These are phyloP conservation scores for Tulasnella sp. DNA, from an alignment of 768 basidiomycete species.

Conservation along the genomic window DNA sequence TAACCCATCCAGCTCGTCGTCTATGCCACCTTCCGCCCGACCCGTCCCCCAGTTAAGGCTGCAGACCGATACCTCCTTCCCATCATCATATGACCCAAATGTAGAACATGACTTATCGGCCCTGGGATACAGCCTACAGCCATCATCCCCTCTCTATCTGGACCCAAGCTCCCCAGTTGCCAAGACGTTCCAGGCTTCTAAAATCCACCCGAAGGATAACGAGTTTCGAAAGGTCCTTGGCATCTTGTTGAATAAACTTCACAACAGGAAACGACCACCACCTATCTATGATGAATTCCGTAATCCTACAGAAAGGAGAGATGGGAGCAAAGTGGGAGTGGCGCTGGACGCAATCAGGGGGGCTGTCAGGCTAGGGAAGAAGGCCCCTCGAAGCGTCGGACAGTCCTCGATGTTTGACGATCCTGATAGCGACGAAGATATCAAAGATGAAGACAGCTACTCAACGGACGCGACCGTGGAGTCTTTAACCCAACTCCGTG, in stretches of 20 bases:
- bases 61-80: not conserved
- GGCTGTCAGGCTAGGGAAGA: conserved; percentile 26
- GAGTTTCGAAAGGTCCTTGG: conserved; percentile 63
- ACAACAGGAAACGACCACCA: conserved; percentile 44
- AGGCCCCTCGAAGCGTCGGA: conserved; percentile 20
- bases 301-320: conserved; percentile 22
- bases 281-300: conserved; percentile 38
- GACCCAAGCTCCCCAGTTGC: conserved; percentile 2
- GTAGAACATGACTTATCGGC: not conserved
- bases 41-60: conserved; percentile 1
- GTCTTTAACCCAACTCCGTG: conserved; percentile 51
- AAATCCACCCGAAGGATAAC: conserved; percentile 31
- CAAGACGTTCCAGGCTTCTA: not conserved
- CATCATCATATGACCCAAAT: not conserved
- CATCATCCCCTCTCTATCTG: not conserved
- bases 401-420: conserved; percentile 27
- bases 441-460: conserved; percentile 33
- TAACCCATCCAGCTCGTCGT: too few species aligned
- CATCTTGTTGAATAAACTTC: conserved; percentile 54
- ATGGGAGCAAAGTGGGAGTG: conserved; percentile 32
- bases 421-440: conserved; percentile 34
- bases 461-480: conserved; percentile 58
- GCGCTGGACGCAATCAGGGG: conserved; percentile 36
- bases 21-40: not conserved
- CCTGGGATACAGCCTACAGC: not conserved